A percentile compares a stretch with the other conserved stretches of the same genome.
These are phyloP conservation scores for Hypericum androsaemum DNA, from an alignment of 345 rosid genomes.

Conservation along the genomic window DNA sequence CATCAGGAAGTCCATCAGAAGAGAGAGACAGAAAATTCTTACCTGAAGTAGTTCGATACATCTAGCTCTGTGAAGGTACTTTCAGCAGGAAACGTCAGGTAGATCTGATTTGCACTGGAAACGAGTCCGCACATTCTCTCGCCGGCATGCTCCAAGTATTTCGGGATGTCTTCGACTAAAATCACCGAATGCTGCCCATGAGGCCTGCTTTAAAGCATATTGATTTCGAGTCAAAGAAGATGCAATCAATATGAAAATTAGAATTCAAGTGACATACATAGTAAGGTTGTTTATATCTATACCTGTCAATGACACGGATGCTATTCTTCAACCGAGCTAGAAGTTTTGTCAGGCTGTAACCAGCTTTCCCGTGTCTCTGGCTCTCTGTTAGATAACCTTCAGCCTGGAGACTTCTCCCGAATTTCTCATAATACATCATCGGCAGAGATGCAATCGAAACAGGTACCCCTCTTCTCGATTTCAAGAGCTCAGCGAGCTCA, in stretches of 20 bases:
- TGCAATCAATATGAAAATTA: not conserved
- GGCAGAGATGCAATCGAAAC: constrained; percentile 95
- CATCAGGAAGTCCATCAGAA: too few species aligned
- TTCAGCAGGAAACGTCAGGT: constrained; percentile 92
- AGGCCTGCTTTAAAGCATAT: constrained; percentile 38
- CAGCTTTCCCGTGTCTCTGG: constrained; percentile 95
- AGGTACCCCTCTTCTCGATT: constrained; percentile 74
- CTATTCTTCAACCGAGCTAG: constrained; percentile 73
- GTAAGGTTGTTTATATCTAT: constrained; percentile 2
- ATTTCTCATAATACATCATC: constrained; percentile 74
- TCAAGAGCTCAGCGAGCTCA: constrained; percentile 72
- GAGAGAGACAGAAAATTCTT: constrained; percentile 2
- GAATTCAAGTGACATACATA: not conserved
- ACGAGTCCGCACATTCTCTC: constrained; percentile 53
- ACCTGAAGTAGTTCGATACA: constrained; percentile 77
- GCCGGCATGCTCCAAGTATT: constrained; percentile 37
- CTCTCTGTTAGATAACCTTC: constrained; percentile 97
- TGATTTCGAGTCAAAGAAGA: not conserved
- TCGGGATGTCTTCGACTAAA: constrained; percentile 70
- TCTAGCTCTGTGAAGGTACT: constrained; percentile 78
- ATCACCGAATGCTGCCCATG: constrained; percentile 93
- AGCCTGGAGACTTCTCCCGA: constrained; percentile 78
- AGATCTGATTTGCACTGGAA: constrained; percentile 74
- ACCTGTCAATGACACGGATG: constrained; percentile 87
- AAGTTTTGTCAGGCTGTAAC: constrained; percentile 89